Percentiles rank a stretch among this genome's conserved stretches.
Conservation (phyloP, 192 early-diverging fungal species). For the Rhizophagus prolifer region DNA sequence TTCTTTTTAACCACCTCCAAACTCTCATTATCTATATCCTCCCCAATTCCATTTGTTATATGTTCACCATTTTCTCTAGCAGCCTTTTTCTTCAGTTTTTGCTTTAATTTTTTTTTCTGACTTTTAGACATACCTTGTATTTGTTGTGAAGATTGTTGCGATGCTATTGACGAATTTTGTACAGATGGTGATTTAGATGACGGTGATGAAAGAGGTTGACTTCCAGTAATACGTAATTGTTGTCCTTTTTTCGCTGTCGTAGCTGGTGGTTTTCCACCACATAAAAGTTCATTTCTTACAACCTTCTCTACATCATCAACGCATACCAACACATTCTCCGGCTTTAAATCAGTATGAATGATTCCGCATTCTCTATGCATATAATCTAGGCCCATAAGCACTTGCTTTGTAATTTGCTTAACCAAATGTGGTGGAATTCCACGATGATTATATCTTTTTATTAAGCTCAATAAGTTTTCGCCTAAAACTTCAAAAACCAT, state of each 20-base stretch:
- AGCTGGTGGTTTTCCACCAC: slow-evolving; percentile 3
- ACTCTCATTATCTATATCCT: slow-evolving; percentile 9
- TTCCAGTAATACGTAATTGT: slow-evolving; percentile 18
- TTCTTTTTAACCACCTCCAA: slow-evolving; percentile 4
- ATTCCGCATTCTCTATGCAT: slow-evolving; percentile 92
- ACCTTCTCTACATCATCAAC: slow-evolving; percentile 84
- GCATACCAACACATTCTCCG: slow-evolving; percentile 95
- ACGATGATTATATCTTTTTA: slow-evolving; percentile 75
- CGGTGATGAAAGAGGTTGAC: slow-evolving; percentile 26
- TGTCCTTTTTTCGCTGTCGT: background rate
- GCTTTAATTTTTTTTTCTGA: slow-evolving; percentile 59
- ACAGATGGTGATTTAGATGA: background rate
- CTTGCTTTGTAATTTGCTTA: slow-evolving; percentile 87
- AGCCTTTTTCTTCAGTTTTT: slow-evolving; percentile 40
- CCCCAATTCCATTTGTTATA: slow-evolving; percentile 19
- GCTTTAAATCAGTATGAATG: slow-evolving; percentile 98
- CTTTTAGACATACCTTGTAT: slow-evolving; percentile 41
- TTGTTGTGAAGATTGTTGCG: slow-evolving; percentile 10
- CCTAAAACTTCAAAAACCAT: slow-evolving; percentile 99
- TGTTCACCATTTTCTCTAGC: slow-evolving; percentile 29
- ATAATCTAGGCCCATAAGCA: slow-evolving; percentile 90
- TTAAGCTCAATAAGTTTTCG: slow-evolving; percentile 89
- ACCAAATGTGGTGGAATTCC: slow-evolving; percentile 88
- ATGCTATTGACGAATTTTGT: slow-evolving; percentile 10
- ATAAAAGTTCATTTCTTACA: slow-evolving; percentile 46